Base-by-base conservation (phyloP, 2,329 filamentous ascomycete species). In the Diaporthe vexans region DNA sequence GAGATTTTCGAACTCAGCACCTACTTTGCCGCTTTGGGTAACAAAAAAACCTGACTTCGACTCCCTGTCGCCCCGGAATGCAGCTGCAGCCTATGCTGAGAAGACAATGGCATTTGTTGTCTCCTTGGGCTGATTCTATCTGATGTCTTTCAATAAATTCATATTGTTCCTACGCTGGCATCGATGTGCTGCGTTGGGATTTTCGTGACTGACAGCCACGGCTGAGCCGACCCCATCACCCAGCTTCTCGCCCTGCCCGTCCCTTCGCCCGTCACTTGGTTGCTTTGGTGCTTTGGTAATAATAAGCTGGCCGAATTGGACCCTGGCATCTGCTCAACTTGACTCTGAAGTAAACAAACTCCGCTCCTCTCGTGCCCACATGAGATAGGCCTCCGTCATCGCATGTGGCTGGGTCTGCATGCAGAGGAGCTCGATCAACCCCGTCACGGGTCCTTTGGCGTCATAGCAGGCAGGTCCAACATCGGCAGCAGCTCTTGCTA, bases 11-110 rank as follows among this genome's bases (percentile, higher is more conserved):
- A 68, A 26, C 63, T 54, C 46, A 68, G 48, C 63, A 68, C 63
- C 63, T 68, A 51, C 70, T 63, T 63, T 72, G 58, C 70, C 70
- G 70, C 70, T 72, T 72, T 72, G 70, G 70, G 58, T 63, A 72
- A 63, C 37, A 63, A 52, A 72, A 72, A 72, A 72, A 54, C 70
- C 70, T 68, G 57, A 72, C 70, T 29, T 72, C 57, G 48, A 72
- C 63, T 54, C 57, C 70, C 57, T 46, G 57, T 24, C 70, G 19
- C 46, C 24, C 33, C 63, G n/a, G 48, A 40, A 54, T 68, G 63
- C 40, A 40, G 37, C 46, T 68, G 63, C 46, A 54, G 33, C 37
- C 48, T 68, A 54, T 68, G 63, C 33, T 68, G 26, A 24, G 29
- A 4, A n/a, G 8, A 68, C 63, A 68, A 54, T 54, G n/a, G n/a